Evolutionary conservation across 1,284 basidiomycete genomes (phyloP), one percentile per base, ranked within the genome.

Genomic region (Ganoderma multipileum): DNA sequence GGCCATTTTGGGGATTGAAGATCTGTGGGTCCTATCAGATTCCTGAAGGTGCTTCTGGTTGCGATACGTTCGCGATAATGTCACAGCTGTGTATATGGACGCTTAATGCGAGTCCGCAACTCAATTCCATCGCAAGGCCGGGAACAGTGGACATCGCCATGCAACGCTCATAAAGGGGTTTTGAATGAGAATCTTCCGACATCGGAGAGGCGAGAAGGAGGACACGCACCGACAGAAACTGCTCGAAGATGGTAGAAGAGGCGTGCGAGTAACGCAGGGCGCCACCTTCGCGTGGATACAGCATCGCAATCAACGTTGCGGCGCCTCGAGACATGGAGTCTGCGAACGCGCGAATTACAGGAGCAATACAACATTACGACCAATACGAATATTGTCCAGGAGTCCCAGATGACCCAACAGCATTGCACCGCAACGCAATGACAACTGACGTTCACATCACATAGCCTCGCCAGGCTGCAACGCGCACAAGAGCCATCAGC

Each of bases 1-100:
- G 26, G 14, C 23, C 30, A 55, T 18, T 20, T 26, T 20, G 18
- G 54, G 54, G 54, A 30, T 16, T 11, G 54, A 33, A 14, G 54
- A 55, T 33, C 30, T 55, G 54, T 55, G 54, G 54, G 54, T 33
- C 54, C 54, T 33, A 55, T 55, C 54, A 7, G 54, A 33, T 55
- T 12, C 16, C 30, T 33, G 16, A 55, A 55, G 20, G 54, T 16
- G 26, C 54, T 55, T 55, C 54, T 33, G 30, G 30, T 18, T 55
- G 54, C 18, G 54, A 55, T 55, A 5, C 18, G 23, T 55, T 18
- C 28, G 23, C 54, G 54, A 55, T 55, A 33, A 55, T 55, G 28
- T 14, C 30, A n/a, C 30, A 2, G 54, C 18, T 33, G 54, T 55
- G 54, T 30, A 11, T 20, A 20, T 16, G 30, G 33, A 55, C 54